Evolutionary conservation across 2,329 filamentous ascomycete genomes (phyloP), one percentile per base, ranked within the genome.

Genomic region (Leptosphaerulina australis): DNA sequence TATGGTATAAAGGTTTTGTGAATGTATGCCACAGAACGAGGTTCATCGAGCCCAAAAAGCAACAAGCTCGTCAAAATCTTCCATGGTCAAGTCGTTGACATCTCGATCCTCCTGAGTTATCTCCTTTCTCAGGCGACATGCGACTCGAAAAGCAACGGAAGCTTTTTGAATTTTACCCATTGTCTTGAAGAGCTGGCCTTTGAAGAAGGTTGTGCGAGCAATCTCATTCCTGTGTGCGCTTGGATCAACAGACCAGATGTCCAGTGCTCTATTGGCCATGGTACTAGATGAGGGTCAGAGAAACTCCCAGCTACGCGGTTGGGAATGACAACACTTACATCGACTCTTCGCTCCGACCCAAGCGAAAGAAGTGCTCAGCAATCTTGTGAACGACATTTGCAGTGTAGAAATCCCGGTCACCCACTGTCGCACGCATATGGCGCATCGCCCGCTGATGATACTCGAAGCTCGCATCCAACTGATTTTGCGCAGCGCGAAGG

Each of bases 1-100:
- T 55, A 58, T 39, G 47, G 56, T 2, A 34, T 56, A 7, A 10
- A 46, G 12, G 24, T 46, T 10, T 17, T 43, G 30, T 43, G n/a
- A 43, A 31, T 43, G 15, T 31, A 43, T 18, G 12, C 18, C 12
- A 7, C 8, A 7, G 8, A 36, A 36, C 18, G 33, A 36, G 18
- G 33, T 18, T 36, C 33, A 36, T 39, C 36, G 21, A 28, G 39
- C 20, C 39, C 44, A 47, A 41, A 47, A 31, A 14, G 44, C 45
- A 25, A 53, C 39, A 12, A 35, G 8, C 15, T 18, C 29, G 15
- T 45, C 33, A 18, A 49, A 49, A 31, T 49, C 45, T 30, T 34
- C 45, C 26, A 20, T 25, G 17, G 26, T 41, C 18, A 41, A 43
- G 21, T 25, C 40, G 35, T 30, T 49, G 15, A 29, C 18, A 35